Evolutionary conservation across 2,329 filamentous ascomycete genomes (phyloP), one percentile per base, ranked within the genome.

Genomic region (Teratosphaeria destructans): DNA sequence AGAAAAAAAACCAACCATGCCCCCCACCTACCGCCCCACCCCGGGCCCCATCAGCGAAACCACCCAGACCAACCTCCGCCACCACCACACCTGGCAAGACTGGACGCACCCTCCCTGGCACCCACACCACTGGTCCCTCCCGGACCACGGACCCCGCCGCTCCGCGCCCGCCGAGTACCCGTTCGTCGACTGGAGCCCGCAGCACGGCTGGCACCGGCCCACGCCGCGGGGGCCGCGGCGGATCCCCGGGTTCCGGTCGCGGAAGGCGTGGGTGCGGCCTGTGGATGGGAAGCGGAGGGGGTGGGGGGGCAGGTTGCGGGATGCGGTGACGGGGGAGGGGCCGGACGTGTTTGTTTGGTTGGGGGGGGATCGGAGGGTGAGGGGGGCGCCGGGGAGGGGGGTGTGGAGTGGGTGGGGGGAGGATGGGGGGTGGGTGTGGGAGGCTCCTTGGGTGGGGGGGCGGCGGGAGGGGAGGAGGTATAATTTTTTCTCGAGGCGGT

Each of bases 331-430:
- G 2, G 69, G 71, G 56, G 69, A 74, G 60, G 78, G 78, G 3
- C 74, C 78, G 1, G 77, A 79, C 58, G 75, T 79, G 43, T 76
- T 75, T 62, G 66, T 79, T n/a, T 67, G 73, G 2, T 71, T 72
- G 49, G 72, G 68, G 56, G 73, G 72, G 29, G 71, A 75, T 57
- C 72, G 68, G 59, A 66, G 19, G 19, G 19, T 19, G 19, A 19
- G 19, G 19, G 19, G 66, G 27, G 74, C 74, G 35, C 68, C 74
- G 58, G 69, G 73, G 63, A 61, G 69, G 49, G 73, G 76, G 5
- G 68, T 71, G 57, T 78, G 76, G 77, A 62, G 68, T 10, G 61
- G 66, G 4, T 73, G 74, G 68, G 27, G 52, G 11, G 16, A 5
- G 43, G 62, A 61, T 35, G 55, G 43, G 55, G 43, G n/a, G n/a